Evolutionary conservation across 768 basidiomycete genomes (phyloP).

Genomic region (Multifurca ochricompacta): DNA sequence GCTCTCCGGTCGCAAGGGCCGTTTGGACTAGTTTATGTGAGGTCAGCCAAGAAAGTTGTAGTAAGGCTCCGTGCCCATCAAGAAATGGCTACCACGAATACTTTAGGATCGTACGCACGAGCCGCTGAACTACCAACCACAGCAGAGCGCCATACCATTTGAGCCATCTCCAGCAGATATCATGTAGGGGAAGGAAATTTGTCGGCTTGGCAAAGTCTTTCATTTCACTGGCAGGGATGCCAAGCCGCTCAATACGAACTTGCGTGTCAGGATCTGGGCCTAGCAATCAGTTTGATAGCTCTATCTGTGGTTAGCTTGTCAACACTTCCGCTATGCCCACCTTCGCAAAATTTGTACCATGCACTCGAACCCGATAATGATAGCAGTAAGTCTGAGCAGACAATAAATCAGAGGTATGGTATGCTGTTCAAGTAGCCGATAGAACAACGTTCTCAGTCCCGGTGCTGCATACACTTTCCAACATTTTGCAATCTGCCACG

Average conservation of each 20-base stretch:
- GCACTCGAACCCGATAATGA: conserved; percentile 29
- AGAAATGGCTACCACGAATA: conserved; percentile 67
- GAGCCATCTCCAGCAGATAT: conserved; percentile 69
- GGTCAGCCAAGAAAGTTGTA: neutral
- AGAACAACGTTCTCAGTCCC: neutral
- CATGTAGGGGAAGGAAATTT: neutral
- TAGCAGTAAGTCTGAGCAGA: neutral
- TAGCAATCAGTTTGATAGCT: conserved; percentile 62
- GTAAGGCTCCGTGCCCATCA: conserved; percentile 53
- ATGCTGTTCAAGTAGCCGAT: neutral
- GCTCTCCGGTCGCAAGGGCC: conserved; percentile 63
- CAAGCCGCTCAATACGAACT: conserved; percentile 54
- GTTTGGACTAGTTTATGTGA: conserved; percentile 44
- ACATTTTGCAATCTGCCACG: neutral
- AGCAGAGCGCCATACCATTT: conserved; percentile 42
- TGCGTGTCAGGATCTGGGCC: conserved; percentile 75
- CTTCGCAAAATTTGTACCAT: conserved; percentile 61
- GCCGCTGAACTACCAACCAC: neutral
- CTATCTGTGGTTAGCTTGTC: conserved; percentile 67
- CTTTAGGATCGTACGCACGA: conserved; percentile 25
- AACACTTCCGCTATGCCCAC: conserved; percentile 55
- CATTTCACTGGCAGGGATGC: conserved; percentile 66
- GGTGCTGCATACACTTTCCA: no score
- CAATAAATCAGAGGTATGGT: neutral
- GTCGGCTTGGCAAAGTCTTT: conserved; percentile 2